Evolutionary conservation across 345 rosid genomes (phyloP), one percentile per base, ranked within the genome.

Genomic region (Eucalyptus leucophloia): DNA sequence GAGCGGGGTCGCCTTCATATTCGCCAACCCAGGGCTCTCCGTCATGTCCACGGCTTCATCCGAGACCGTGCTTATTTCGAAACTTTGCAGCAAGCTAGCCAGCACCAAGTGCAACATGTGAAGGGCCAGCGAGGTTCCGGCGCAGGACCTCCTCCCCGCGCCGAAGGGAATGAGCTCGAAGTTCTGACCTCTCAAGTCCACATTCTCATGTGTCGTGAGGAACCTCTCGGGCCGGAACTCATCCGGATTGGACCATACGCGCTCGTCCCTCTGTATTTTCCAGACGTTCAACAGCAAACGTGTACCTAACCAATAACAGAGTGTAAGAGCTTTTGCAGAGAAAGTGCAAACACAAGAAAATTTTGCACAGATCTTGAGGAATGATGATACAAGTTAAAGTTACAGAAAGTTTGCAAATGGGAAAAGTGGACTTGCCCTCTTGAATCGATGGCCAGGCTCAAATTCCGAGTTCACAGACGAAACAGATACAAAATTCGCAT

Each of bases 151-250:
- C 86, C 93, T 90, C 54, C 65, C 93, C 1, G 89, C 51, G 4
- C 94, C 93, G 44, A 93, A 94, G 1, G 94, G 89, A 13, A 93
- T n/a, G 28, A 93, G 60, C 86, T 94, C 95, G 47, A 89, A 92
- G 51, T 89, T 86, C 87, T 92, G 92, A 47, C 92, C 93, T 30
- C 86, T 80, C 23, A 94, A 32, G 16, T 93, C 93, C 7, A 88
- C 18, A 6, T 90, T 54, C 37, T 69, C 88, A 1, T 91, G 85
- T 7, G 69, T 88, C 23, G 92, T 92, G 67, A 92, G 87, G 50
- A 92, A 94, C 86, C 95, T 89, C 69, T 92, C 93, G 3, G 93
- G 94, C 11, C 83, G 34, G 32, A 92, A 94, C 65, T 69, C 49
- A 26, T 90, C 42, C 9, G 88, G 92, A 56, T 90, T 86, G 5